A percentile compares a stretch with the other conserved stretches of the same genome.
Evolutionary conservation across 176 grass and related monocot species (phyloP).

Genomic region (Avena atlantica): DNA sequence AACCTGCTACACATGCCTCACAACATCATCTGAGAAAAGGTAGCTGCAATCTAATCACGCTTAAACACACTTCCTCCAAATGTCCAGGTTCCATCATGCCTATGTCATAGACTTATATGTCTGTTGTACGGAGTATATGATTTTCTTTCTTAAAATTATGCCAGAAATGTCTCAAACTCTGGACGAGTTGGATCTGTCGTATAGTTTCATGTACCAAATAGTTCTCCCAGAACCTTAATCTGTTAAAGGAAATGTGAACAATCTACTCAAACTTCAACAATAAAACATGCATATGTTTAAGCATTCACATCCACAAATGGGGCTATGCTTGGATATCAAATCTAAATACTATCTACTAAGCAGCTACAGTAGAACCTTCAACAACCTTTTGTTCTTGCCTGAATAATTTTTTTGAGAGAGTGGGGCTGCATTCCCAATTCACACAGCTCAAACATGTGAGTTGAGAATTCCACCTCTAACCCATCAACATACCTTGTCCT

Average conservation of each 20-base stretch:
- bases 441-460: neutral
- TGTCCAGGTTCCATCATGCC: neutral
- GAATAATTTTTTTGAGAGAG: neutral
- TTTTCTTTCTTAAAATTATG: neutral
- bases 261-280: conserved; percentile 8
- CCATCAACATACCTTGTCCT: no score
- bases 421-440: neutral
- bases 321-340: neutral
- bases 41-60: no score
- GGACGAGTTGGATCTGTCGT: neutral
- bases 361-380: conserved; percentile 5
- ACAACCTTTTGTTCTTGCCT: neutral
- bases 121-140: neutral
- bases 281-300: conserved; percentile 3
- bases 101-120: neutral
- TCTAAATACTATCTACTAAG: neutral
- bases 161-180: neutral
- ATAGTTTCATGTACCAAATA: conserved; percentile 14
- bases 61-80: neutral
- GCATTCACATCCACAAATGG: conserved; percentile 4
- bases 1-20: no score
- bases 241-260: neutral
- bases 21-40: no score
- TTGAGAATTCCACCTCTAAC: neutral
- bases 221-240: neutral